Base-by-base conservation (phyloP, 805 yeast genomes). In the Helenozyma baotianmanensis region DNA sequence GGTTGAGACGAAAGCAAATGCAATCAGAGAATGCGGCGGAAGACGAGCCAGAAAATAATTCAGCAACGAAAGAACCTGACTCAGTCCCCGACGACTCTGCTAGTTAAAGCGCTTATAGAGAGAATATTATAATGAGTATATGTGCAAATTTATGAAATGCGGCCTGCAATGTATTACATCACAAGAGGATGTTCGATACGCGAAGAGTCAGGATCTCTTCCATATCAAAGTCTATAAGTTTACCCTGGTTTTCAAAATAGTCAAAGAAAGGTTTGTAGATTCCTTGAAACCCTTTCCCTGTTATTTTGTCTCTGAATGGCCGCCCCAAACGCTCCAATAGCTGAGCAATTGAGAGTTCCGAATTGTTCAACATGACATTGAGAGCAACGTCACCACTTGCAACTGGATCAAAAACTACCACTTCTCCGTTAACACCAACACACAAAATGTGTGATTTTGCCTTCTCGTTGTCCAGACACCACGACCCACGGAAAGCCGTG, bases 381-480 rank as follows among this genome's bases (percentile, higher is more conserved):
- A n/a, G n/a, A n/a, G n/a, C n/a, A n/a, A n/a, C n/a, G n/a, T n/a
- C n/a, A n/a, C n/a, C n/a, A n/a, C n/a, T n/a, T n/a, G n/a, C n/a
- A n/a, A 50, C 26, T 13, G 34, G 34, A 16, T 27, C 23, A 8
- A 50, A 21, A n/a, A 28, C 17, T 7, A 44, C 39, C 8, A 64
- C 37, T 30, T 64, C 68, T 2, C 72, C 72, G 40, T 56, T 63
- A 3, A 64, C 64, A 0, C 62, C 68, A 15, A 62, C 54, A 25
- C 58, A 39, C 1, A 62, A 16, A 1, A 61, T 35, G 12, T 35
- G 36, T 7, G 5, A 5, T n/a, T 36, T 13, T 9, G 14, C 25
- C 6, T 21, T 27, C 11, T 33, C 39, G 4, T 32, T 32, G 7
- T 32, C 37, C 4, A 30, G 11, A 7, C 29, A 33, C 64, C 64